These are phyloP conservation scores for Saccharomycopsis crataegensis DNA, from an alignment of 1,139 yeast species.

Conservation along the genomic window DNA sequence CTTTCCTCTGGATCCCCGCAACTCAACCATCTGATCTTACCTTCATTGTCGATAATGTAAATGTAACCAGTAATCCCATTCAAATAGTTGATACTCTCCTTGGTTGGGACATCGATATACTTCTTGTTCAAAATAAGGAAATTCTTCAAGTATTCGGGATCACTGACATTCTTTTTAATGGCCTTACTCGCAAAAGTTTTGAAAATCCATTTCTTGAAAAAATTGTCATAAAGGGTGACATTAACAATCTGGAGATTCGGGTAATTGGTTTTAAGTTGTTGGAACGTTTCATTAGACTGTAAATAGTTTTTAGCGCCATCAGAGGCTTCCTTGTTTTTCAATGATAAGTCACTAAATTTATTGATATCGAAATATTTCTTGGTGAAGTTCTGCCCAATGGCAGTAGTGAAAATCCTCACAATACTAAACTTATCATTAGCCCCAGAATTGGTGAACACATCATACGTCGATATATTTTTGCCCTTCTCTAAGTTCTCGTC, in stretches of 20 bases:
- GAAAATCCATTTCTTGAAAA: conserved; percentile 57
- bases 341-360: neutral
- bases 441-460: conserved; percentile 28
- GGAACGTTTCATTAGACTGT: conserved; percentile 21
- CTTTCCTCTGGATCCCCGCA: conserved; percentile 68
- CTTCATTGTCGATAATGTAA: conserved; percentile 65
- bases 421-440: conserved; percentile 48
- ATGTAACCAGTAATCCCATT: conserved; percentile 82
- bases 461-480: conserved; percentile 31
- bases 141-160: conserved; percentile 44
- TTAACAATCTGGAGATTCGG: conserved; percentile 67
- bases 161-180: conserved; percentile 28
- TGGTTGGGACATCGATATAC: conserved; percentile 49
- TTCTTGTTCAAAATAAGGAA: conserved; percentile 62
- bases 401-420: conserved; percentile 59
- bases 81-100: conserved; percentile 56
- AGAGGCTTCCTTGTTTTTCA: conserved; percentile 25
- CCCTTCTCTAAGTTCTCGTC: conserved; percentile 38
- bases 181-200: conserved; percentile 43
- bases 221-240: conserved; percentile 64
- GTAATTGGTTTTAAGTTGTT: conserved; percentile 29
- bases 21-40: conserved; percentile 85
- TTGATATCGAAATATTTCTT: conserved; percentile 46
- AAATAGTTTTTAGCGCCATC: conserved; percentile 29
- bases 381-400: conserved; percentile 66